These are phyloP conservation scores for Simplicillium aogashimaense DNA, from an alignment of 2,329 filamentous ascomycete genomes.

Conservation along the genomic window DNA sequence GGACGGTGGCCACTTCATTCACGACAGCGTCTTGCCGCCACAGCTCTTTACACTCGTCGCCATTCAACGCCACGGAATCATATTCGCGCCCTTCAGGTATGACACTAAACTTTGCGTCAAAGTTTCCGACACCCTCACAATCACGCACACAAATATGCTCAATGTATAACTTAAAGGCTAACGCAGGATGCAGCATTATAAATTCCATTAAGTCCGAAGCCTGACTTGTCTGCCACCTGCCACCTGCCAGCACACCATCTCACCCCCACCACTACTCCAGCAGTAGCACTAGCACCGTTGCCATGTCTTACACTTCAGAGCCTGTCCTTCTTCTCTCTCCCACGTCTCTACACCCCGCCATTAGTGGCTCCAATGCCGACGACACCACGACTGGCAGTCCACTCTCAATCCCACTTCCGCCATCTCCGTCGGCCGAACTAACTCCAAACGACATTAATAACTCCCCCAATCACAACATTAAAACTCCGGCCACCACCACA, in stretches of 20 bases:
- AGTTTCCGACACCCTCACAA: too few species aligned
- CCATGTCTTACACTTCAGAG: constrained; percentile 1
- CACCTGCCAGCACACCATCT: not conserved
- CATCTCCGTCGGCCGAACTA: too few species aligned
- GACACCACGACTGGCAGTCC: too few species aligned
- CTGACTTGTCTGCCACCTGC: constrained; percentile 34
- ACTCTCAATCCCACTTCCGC: too few species aligned
- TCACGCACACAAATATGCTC: not conserved
- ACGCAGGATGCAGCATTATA: not conserved
- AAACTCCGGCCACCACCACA: too few species aligned
- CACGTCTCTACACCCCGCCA: too few species aligned
- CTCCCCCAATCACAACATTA: too few species aligned
- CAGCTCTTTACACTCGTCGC: not conserved
- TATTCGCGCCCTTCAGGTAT: not conserved
- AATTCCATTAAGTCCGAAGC: constrained; percentile 23
- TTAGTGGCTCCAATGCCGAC: too few species aligned
- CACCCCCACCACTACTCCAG: constrained; percentile 2
- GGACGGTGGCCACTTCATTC: constrained; percentile 4
- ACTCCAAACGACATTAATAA: too few species aligned
- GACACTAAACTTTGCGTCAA: not conserved
- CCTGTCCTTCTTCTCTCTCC: too few species aligned
- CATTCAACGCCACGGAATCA: too few species aligned
- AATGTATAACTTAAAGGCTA: too few species aligned
- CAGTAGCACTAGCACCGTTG: constrained; percentile 1
- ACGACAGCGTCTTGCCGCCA: not conserved